Evolutionary conservation across 2,329 filamentous ascomycete species (phyloP).

Genomic region (Paradendryphiella salina): DNA sequence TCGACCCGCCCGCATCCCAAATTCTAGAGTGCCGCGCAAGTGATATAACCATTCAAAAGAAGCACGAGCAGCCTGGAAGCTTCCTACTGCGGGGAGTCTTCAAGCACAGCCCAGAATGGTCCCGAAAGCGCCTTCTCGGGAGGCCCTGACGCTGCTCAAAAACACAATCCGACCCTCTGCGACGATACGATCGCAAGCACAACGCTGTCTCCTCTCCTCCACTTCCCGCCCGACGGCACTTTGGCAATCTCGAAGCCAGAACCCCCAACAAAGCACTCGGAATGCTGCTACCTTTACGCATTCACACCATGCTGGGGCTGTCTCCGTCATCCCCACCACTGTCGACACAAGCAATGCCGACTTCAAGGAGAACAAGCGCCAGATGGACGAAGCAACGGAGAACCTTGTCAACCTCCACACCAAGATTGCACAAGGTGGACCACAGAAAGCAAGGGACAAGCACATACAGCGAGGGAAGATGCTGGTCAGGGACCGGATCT

Average conservation of each 20-base stretch:
- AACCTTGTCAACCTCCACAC: conserved; percentile 71
- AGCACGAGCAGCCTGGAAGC: neutral
- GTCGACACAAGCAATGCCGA: conserved; percentile 77
- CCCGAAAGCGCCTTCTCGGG: conserved; percentile 41
- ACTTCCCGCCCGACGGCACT: conserved; percentile 20
- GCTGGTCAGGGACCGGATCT: conserved; percentile 86
- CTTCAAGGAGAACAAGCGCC: conserved; percentile 76
- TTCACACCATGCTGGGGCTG: conserved; percentile 76
- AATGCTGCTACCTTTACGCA: conserved; percentile 76
- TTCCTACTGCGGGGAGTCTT: neutral
- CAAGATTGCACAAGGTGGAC: conserved; percentile 73
- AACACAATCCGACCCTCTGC: conserved; percentile 36
- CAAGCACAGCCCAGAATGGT: conserved; percentile 28
- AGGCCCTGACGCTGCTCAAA: conserved; percentile 41
- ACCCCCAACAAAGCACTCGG: conserved; percentile 18
- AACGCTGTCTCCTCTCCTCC: conserved; percentile 27
- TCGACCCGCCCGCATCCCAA: neutral
- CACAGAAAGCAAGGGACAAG: conserved; percentile 81
- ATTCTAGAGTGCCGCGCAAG: neutral
- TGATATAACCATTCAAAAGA: neutral
- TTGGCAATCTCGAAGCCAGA: conserved; percentile 18
- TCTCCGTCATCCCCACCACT: conserved; percentile 75
- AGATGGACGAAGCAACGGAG: conserved; percentile 74
- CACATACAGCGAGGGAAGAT: conserved; percentile 89
- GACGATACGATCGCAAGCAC: conserved; percentile 26